phyloP scores from a whole-genome alignment of 2,329 filamentous ascomycete genomes.

The Aspergillus sp. region DNA sequence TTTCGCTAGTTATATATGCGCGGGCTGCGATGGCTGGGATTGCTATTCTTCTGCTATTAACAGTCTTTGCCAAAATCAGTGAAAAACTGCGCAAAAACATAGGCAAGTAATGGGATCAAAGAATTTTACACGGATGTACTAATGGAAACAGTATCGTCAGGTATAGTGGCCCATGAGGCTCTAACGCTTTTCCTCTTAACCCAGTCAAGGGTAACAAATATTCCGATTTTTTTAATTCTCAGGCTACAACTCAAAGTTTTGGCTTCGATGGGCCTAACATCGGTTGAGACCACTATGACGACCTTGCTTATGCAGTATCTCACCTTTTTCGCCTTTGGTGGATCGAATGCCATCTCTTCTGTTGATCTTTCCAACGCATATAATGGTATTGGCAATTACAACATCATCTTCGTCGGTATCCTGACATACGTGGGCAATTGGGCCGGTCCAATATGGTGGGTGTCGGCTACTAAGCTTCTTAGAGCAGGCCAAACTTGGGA shows the following conservation, averaged over 20 bases:
- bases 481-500: constrained; percentile 15
- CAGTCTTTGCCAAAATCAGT: constrained; percentile 19
- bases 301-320: constrained; percentile 75
- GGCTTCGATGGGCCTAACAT: constrained; percentile 39
- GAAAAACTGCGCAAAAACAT: not conserved
- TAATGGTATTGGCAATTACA: constrained; percentile 84
- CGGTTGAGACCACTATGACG: constrained; percentile 65
- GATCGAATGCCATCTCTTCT: constrained; percentile 93
- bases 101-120: constrained; percentile 18
- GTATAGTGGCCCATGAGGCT: constrained; percentile 58
- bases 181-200: constrained; percentile 79
- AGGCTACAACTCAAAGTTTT: constrained; percentile 60
- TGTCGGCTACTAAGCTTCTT: constrained; percentile 55
- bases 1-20: constrained; percentile 51
- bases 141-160: constrained; percentile 18
- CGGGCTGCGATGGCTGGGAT: constrained; percentile 52
- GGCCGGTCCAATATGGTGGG: constrained; percentile 89
- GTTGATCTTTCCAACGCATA: constrained; percentile 93
- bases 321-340: constrained; percentile 86
- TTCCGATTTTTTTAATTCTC: constrained; percentile 80
- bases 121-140: constrained; percentile 2
- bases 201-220: constrained; percentile 80
- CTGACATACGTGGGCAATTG: constrained; percentile 89
- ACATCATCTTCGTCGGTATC: constrained; percentile 73
- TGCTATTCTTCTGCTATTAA: constrained; percentile 26